These are phyloP conservation scores for Trametes coccinea DNA, from an alignment of 768 basidiomycete species.

Conservation along the genomic window DNA sequence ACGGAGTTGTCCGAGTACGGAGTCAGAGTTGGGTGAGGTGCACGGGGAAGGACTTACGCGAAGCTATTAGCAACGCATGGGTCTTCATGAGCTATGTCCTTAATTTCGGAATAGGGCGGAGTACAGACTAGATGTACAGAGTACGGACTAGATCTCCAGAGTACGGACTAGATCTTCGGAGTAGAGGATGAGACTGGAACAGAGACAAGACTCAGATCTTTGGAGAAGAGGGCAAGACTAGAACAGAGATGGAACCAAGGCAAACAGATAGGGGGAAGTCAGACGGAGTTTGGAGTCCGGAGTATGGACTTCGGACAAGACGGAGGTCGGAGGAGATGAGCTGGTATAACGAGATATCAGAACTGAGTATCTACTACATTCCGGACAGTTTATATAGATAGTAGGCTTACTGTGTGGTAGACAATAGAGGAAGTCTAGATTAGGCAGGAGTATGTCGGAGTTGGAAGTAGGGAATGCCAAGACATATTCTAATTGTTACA, in stretches of 20 bases:
- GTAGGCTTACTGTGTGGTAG: background rate
- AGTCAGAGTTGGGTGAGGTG: too few relatives aligned
- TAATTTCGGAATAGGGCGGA: background rate
- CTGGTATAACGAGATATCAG: background rate
- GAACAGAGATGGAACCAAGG: background rate
- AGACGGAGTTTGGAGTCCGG: too few relatives aligned
- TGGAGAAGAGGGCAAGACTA: background rate
- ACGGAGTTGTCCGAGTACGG: too few relatives aligned
- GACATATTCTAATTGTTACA: too few relatives aligned
- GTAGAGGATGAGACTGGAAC: background rate
- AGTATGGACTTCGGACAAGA: background rate
- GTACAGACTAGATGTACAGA: background rate
- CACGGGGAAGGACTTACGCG: background rate
- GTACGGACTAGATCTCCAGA: too few relatives aligned
- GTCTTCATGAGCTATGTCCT: background rate
- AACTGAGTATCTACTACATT: background rate
- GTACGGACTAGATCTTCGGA: background rate
- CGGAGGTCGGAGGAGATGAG: background rate
- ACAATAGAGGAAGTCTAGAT: background rate
- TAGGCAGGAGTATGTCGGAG: background rate
- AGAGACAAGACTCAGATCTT: background rate
- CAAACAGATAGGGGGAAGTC: too few relatives aligned
- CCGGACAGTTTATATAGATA: background rate
- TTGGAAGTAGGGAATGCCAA: background rate
- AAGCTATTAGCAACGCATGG: background rate